phyloP scores from a whole-genome alignment of 768 basidiomycete species.

The Nevesoporus exiguus region DNA sequence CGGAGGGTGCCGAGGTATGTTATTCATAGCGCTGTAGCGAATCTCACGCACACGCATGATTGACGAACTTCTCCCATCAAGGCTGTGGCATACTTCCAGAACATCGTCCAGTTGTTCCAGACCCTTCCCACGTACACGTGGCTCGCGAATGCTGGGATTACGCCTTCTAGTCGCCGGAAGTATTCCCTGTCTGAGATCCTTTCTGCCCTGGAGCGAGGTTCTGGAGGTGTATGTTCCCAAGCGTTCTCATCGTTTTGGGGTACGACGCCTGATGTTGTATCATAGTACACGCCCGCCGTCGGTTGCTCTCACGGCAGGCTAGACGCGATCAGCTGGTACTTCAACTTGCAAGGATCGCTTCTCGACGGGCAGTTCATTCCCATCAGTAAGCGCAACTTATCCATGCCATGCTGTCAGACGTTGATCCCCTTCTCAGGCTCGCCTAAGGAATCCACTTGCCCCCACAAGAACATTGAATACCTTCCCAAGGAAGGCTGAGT shows the following conservation, averaged over 20 bases:
- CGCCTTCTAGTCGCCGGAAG: slow-evolving; percentile 51
- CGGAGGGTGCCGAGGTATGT: slow-evolving; percentile 56
- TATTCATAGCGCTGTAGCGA: background rate
- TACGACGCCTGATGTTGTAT: background rate
- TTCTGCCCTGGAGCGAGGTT: slow-evolving; percentile 51
- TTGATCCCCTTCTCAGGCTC: slow-evolving; percentile 40
- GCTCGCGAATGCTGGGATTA: slow-evolving; percentile 72
- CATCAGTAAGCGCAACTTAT: slow-evolving; percentile 42
- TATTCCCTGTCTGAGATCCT: slow-evolving; percentile 55
- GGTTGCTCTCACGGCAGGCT: slow-evolving; percentile 41
- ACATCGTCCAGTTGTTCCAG: slow-evolving; percentile 56
- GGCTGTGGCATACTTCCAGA: slow-evolving; percentile 66
- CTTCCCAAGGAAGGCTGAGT: slow-evolving; percentile 42
- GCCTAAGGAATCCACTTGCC: slow-evolving; percentile 51
- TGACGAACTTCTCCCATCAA: slow-evolving; percentile 18
- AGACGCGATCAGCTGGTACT: slow-evolving; percentile 55
- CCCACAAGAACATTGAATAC: slow-evolving; percentile 56
- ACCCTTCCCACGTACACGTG: slow-evolving; percentile 71
- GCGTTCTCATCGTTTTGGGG: background rate
- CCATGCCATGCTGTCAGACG: background rate
- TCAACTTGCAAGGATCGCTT: slow-evolving; percentile 59
- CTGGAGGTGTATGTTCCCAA: slow-evolving; percentile 38
- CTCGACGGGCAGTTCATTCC: slow-evolving; percentile 61
- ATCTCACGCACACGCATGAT: background rate
- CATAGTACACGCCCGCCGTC: slow-evolving; percentile 48